Percentiles rank a stretch among this genome's conserved stretches.
These are phyloP conservation scores for Trypanosomatidae sp. DNA, from an alignment of 208 protist genomes.

Conservation along the genomic window DNA sequence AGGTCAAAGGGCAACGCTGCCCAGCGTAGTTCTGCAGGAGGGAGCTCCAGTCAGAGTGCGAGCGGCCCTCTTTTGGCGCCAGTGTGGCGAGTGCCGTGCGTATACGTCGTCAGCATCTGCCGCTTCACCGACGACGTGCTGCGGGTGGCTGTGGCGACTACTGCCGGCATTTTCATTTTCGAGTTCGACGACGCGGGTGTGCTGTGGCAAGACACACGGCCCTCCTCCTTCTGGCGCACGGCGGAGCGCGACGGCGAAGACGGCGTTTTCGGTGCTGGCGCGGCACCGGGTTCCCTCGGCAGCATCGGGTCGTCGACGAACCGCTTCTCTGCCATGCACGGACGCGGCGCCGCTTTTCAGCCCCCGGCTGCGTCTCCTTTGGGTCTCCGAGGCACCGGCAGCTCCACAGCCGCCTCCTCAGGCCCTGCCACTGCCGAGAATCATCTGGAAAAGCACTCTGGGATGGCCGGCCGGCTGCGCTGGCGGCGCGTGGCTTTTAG, in stretches of 20 bases:
- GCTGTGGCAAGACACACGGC: conserved; percentile 30
- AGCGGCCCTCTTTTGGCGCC: not conserved
- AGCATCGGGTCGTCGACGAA: not conserved
- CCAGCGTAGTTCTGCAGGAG: not conserved
- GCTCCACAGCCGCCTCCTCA: not conserved
- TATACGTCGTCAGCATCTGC: conserved; percentile 40
- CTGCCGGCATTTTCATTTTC: conserved; percentile 36
- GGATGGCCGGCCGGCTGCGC: conserved; percentile 17
- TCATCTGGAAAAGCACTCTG: not conserved
- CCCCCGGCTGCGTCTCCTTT: not conserved
- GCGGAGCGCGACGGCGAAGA: conserved; percentile 3
- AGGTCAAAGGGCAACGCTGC: not conserved
- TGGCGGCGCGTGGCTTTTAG: conserved; percentile 16
- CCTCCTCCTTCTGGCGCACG: conserved; percentile 11
- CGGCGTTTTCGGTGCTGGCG: not conserved
- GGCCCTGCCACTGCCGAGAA: not conserved
- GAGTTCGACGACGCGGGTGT: conserved; percentile 44
- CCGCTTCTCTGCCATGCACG: not conserved
- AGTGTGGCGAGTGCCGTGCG: conserved; percentile 3
- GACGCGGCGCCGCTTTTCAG: conserved; percentile 2
- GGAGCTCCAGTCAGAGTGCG: not conserved
- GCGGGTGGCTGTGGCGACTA: conserved; percentile 55
- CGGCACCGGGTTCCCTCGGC: not conserved
- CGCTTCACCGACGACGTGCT: conserved; percentile 40
- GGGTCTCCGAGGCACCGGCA: too few species aligned